Base-by-base conservation (phyloP, 495 filamentous ascomycete species). In the Daldinia concentrica region DNA sequence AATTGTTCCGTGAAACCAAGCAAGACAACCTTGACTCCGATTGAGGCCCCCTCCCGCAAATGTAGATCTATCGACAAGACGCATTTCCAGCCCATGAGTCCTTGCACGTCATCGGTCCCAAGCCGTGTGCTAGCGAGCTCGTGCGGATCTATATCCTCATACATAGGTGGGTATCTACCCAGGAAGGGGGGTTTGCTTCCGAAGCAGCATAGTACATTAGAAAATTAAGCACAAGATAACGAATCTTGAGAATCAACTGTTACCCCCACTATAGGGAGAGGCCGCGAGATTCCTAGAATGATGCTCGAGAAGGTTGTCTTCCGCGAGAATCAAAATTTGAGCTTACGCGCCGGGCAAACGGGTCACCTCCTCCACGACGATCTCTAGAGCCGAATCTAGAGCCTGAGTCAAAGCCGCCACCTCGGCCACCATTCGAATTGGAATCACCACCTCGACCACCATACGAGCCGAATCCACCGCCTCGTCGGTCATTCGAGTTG, bases 21-120 rank as follows among this genome's bases (percentile, higher is more conserved):
- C 64, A 66, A 64, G 60, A 62, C 43, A 69, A 66, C 65, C 66
- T 50, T 66, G 65, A 73, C 71, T 68, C 71, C 71, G 54, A 57
- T 62, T 26, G 51, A 26, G 55, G 37, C 29, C 55, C 65, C 51
- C 65, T 32, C 30, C 27, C 27, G 11, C 7, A 29, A 66, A 54
- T 59, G 41, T 34, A 57, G 57, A 61, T 51, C 57, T 62, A 58
- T 39, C 39, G 48, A 45, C 51, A 45, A 58, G 50, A 67, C 22
- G 55, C 39, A 30, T 3, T 58, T 51, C 51, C 55, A 58, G 41
- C 34, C 15, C 43, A n/a, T 37, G 64, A 58, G 19, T 58, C 62
- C 37, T 69, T 54, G 27, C 58, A 58, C 17, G 27, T 32, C 52
- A 56, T 37, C 56, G 54, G 26, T 48, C 37, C 62, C 17, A 19